phyloP scores from a whole-genome alignment of 2,329 filamentous ascomycete species.

The Fusarium mundagurra region DNA sequence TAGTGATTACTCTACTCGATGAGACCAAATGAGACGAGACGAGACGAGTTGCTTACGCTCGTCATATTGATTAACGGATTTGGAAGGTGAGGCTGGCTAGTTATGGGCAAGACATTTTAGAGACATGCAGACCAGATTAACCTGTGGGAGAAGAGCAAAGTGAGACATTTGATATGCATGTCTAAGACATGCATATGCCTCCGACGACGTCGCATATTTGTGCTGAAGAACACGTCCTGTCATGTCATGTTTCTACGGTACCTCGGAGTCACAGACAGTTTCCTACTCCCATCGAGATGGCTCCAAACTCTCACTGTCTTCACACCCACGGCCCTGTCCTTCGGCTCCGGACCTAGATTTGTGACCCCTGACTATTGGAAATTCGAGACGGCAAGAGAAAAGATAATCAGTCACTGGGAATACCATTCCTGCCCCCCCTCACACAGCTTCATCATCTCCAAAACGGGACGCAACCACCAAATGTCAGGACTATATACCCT shows the following conservation, averaged over 20 bases:
- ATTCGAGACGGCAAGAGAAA: slow-evolving; percentile 12
- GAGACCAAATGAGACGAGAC: not conserved
- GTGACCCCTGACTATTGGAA: slow-evolving; percentile 13
- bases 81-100: slow-evolving; percentile 19
- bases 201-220: slow-evolving; percentile 38
- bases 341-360: slow-evolving; percentile 17
- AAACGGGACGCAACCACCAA: slow-evolving; percentile 20
- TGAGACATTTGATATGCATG: slow-evolving; percentile 52
- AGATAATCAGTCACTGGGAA: slow-evolving; percentile 27
- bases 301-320: not conserved
- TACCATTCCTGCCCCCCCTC: slow-evolving; percentile 16
- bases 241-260: not conserved
- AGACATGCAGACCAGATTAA: slow-evolving; percentile 43
- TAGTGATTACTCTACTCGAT: not conserved
- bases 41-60: slow-evolving; percentile 16
- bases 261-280: slow-evolving; percentile 4
- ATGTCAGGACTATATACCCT: slow-evolving; percentile 22
- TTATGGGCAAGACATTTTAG: slow-evolving; percentile 40
- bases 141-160: slow-evolving; percentile 49
- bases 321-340: slow-evolving; percentile 9
- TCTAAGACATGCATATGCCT: slow-evolving; percentile 47
- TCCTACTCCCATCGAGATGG: not conserved
- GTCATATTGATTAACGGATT: not conserved
- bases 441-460: slow-evolving; percentile 17
- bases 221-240: slow-evolving; percentile 29